phyloP scores from a whole-genome alignment of 495 filamentous ascomycete genomes.

The Aspergillus incahuasiensis region DNA sequence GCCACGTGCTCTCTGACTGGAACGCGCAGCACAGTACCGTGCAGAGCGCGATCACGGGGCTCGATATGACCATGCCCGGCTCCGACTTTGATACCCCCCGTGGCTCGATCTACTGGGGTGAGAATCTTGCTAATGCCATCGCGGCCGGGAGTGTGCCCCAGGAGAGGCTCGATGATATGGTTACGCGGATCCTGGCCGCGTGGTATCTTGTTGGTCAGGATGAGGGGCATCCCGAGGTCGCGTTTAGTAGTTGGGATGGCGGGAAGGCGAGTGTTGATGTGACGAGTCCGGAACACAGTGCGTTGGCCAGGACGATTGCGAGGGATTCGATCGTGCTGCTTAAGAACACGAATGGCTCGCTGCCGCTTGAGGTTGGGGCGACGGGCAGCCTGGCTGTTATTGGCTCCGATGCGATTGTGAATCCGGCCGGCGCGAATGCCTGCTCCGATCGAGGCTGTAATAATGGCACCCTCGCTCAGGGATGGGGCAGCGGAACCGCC shows the following conservation, averaged over 20 bases:
- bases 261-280: slow-evolving; percentile 7
- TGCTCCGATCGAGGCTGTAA: slow-evolving; percentile 69
- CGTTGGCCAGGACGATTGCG: slow-evolving; percentile 40
- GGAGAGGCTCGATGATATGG: slow-evolving; percentile 51
- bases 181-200: slow-evolving; percentile 48
- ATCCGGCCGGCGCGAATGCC: slow-evolving; percentile 65
- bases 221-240: slow-evolving; percentile 37
- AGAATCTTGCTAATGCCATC: slow-evolving; percentile 39
- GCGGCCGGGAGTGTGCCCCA: slow-evolving; percentile 39
- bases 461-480: slow-evolving; percentile 57
- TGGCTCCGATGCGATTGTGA: slow-evolving; percentile 53
- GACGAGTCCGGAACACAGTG: slow-evolving; percentile 3
- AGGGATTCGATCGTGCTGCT: slow-evolving; percentile 57
- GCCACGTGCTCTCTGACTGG: slow-evolving; percentile 65
- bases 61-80: slow-evolving; percentile 62
- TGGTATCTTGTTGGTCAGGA: slow-evolving; percentile 53
- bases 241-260: slow-evolving; percentile 7
- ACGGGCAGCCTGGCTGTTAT: slow-evolving; percentile 52
- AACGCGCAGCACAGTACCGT: slow-evolving; percentile 54
- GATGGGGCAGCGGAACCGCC: slow-evolving; percentile 57
- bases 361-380: slow-evolving; percentile 50
- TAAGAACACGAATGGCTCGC: slow-evolving; percentile 52
- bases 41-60: slow-evolving; percentile 47
- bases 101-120: slow-evolving; percentile 32
- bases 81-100: slow-evolving; percentile 40